A percentile compares a stretch with the other conserved stretches of the same genome.
Conservation (phyloP, 108 stramenopile genomes). For the Skeletonema potamos region DNA sequence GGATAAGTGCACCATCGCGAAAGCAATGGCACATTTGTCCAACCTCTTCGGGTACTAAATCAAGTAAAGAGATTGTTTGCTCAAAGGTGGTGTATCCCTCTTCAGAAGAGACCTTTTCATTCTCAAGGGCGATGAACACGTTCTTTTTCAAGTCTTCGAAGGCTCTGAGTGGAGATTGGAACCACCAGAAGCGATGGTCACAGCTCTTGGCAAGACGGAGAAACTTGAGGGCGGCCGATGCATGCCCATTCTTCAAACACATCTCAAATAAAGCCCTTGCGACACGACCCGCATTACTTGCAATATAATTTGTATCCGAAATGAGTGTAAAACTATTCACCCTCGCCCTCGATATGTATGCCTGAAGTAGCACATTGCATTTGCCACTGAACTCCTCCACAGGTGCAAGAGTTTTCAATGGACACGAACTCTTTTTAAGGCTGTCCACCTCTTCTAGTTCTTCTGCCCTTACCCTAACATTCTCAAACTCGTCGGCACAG, state of each 20-base stretch:
- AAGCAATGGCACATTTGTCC: slow-evolving; percentile 80
- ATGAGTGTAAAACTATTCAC: slow-evolving; percentile 91
- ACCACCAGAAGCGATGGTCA: slow-evolving; percentile 96
- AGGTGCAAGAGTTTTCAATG: slow-evolving; percentile 45
- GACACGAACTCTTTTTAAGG: slow-evolving; percentile 57
- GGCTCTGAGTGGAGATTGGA: slow-evolving; percentile 91
- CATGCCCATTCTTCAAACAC: slow-evolving; percentile 69
- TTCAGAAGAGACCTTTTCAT: slow-evolving; percentile 27
- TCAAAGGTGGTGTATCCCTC: slow-evolving; percentile 61
- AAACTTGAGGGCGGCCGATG: slow-evolving; percentile 79
- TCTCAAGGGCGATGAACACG: slow-evolving; percentile 80
- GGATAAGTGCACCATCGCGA: slow-evolving; percentile 64
- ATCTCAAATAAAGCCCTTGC: slow-evolving; percentile 98
- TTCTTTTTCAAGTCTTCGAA: slow-evolving; percentile 82
- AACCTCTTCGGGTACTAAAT: slow-evolving; percentile 93
- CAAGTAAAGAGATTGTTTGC: slow-evolving; percentile 70
- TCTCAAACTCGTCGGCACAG: slow-evolving; percentile 94
- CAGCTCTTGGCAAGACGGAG: slow-evolving; percentile 91
- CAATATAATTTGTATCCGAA: slow-evolving; percentile 97
- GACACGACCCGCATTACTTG: slow-evolving; percentile 95
- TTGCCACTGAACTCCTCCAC: slow-evolving; percentile 91
- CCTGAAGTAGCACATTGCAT: slow-evolving; percentile 90
- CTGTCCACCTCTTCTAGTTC: slow-evolving; percentile 87
- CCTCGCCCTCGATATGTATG: slow-evolving; percentile 77
- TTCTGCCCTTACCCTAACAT: slow-evolving; percentile 93